These are phyloP conservation scores for Lentinus tigrinus DNA, from an alignment of 768 basidiomycete species.

Conservation along the genomic window DNA sequence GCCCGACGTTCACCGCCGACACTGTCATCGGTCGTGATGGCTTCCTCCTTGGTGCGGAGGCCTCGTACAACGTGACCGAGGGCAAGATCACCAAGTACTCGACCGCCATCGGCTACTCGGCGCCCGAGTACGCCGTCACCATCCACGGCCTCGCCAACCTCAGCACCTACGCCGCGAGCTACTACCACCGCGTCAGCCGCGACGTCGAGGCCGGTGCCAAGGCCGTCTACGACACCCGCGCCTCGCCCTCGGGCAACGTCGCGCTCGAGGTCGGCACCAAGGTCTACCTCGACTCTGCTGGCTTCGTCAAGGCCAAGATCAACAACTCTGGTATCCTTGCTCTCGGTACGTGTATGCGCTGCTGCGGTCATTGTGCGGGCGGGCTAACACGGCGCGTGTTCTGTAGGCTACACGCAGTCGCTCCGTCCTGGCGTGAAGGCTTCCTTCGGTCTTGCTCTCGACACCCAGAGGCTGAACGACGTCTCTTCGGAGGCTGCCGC, in stretches of 20 bases:
- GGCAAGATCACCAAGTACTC: slow-evolving; percentile 92
- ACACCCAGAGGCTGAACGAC: slow-evolving; percentile 90
- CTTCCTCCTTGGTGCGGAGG: slow-evolving; percentile 95
- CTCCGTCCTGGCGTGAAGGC: slow-evolving; percentile 93
- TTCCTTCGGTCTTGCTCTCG: slow-evolving; percentile 91
- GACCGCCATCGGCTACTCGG: slow-evolving; percentile 90
- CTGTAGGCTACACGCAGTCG: slow-evolving; percentile 81
- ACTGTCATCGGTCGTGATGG: slow-evolving; percentile 95
- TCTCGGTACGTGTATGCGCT: slow-evolving; percentile 50
- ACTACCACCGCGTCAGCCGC: slow-evolving; percentile 93
- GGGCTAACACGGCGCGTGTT: not conserved
- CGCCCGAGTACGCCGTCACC: slow-evolving; percentile 93
- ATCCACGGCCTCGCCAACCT: slow-evolving; percentile 94
- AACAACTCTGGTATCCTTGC: slow-evolving; percentile 93
- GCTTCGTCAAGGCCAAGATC: slow-evolving; percentile 98
- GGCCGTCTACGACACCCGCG: slow-evolving; percentile 94
- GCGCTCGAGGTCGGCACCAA: slow-evolving; percentile 94
- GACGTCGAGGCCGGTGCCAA: slow-evolving; percentile 96
- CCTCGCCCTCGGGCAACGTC: slow-evolving; percentile 75
- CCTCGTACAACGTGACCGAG: slow-evolving; percentile 93
- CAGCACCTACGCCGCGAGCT: slow-evolving; percentile 90
- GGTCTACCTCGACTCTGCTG: slow-evolving; percentile 83
- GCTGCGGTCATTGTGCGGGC: not conserved
- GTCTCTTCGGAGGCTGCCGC: slow-evolving; percentile 54
- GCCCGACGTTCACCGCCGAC: slow-evolving; percentile 96